Percentiles rank a stretch among this genome's conserved stretches.
Evolutionary conservation across 305 asterid species (phyloP).

Genomic region (Fraxinus ornus): DNA sequence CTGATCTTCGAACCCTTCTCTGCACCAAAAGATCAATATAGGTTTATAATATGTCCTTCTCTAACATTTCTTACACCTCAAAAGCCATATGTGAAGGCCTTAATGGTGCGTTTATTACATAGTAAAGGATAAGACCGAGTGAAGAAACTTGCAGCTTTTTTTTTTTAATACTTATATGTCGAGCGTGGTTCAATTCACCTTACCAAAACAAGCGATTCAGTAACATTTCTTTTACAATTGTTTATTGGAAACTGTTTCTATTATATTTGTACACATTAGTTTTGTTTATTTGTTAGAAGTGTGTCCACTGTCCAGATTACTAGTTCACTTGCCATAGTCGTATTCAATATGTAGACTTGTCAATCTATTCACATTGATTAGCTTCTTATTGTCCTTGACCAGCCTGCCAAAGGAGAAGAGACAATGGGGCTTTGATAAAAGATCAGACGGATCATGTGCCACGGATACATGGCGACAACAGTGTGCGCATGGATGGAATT

Average conservation of each 20-base stretch:
- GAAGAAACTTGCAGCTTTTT: too few species aligned
- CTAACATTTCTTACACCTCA: too few species aligned
- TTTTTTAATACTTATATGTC: background rate
- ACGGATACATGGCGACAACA: conserved; percentile 30
- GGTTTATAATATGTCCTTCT: background rate
- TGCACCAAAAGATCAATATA: background rate
- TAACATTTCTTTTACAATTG: background rate
- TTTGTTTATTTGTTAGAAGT: background rate
- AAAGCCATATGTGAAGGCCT: background rate
- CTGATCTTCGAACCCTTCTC: background rate
- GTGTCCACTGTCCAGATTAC: background rate
- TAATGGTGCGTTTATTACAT: too few species aligned
- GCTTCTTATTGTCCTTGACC: conserved; percentile 28
- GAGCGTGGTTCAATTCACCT: background rate
- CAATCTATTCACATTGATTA: conserved; percentile 19
- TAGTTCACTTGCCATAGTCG: background rate
- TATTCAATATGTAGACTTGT: conserved; percentile 2
- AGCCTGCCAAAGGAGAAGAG: conserved; percentile 25
- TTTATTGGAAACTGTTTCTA: background rate
- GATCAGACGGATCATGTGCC: conserved; percentile 30
- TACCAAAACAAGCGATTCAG: background rate
- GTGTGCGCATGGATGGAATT: conserved; percentile 38
- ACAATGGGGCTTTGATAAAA: conserved; percentile 25
- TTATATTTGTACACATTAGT: too few species aligned
- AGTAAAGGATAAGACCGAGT: too few species aligned